Evolutionary conservation across 2,329 filamentous ascomycete species (phyloP).

Genomic region (Cladosporium colombiae): DNA sequence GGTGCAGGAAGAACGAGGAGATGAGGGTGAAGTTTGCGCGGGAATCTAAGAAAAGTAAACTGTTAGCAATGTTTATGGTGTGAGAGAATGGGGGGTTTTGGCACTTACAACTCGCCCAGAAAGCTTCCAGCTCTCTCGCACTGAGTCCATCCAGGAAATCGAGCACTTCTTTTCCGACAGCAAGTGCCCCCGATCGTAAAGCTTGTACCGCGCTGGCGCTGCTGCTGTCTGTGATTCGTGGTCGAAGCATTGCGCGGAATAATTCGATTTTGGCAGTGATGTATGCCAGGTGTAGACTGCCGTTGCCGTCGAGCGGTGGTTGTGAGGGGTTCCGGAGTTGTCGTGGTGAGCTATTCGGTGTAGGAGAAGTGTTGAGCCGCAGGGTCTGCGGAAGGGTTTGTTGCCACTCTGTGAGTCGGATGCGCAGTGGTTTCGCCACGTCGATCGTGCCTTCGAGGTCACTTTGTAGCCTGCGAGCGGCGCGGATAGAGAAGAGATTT

Average conservation of each 20-base stretch:
- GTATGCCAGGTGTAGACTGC: conserved; percentile 54
- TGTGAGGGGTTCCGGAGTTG: conserved; percentile 28
- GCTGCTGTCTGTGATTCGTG: conserved; percentile 34
- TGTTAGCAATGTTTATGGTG: background rate
- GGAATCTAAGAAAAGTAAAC: conserved; percentile 28
- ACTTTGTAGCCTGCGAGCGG: conserved; percentile 47
- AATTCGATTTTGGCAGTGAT: conserved; percentile 55
- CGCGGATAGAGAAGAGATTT: conserved; percentile 37
- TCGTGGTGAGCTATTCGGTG: conserved; percentile 18
- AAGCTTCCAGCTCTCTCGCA: conserved; percentile 36
- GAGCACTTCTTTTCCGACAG: conserved; percentile 34
- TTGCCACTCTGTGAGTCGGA: conserved; percentile 53
- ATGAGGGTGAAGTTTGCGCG: conserved; percentile 40
- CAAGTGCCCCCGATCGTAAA: conserved; percentile 35
- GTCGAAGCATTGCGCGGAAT: conserved; percentile 53
- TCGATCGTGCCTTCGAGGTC: conserved; percentile 45
- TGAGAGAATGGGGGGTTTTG: background rate
- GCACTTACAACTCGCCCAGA: conserved; percentile 38
- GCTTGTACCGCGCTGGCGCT: conserved; percentile 32
- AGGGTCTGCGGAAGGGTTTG: conserved; percentile 45
- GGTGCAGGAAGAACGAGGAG: conserved; percentile 36
- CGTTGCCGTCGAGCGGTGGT: conserved; percentile 48
- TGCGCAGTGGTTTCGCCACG: conserved; percentile 52
- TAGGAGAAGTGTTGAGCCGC: conserved; percentile 23
- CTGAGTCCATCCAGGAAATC: conserved; percentile 36